Percentiles rank a stretch among this genome's conserved stretches.
phyloP scores from a whole-genome alignment of 768 basidiomycete genomes.

The Rubroboletus pulcherrimus region DNA sequence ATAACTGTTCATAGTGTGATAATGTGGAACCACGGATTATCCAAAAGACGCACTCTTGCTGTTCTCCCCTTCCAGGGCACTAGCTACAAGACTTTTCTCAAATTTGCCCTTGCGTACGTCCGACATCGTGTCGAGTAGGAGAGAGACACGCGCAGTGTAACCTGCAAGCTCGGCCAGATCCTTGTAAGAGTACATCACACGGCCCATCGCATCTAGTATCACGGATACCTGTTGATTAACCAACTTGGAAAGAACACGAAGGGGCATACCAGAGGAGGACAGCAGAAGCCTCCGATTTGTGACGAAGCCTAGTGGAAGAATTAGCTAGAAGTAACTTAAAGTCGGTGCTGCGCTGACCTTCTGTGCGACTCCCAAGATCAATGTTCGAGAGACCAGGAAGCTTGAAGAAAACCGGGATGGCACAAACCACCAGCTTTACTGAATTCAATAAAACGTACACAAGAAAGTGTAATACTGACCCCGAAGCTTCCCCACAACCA shows the following conservation, averaged over 20 bases:
- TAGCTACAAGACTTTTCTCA: conserved; percentile 82
- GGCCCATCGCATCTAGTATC: conserved; percentile 79
- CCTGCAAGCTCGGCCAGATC: conserved; percentile 94
- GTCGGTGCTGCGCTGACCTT: conserved; percentile 48
- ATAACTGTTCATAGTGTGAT: conserved; percentile 53
- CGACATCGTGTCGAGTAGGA: conserved; percentile 85
- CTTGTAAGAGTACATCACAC: conserved; percentile 97
- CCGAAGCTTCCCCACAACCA: conserved; percentile 97
- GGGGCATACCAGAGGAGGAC: conserved; percentile 70
- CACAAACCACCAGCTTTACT: conserved; percentile 74
- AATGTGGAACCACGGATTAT: not conserved
- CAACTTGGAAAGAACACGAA: conserved; percentile 1
- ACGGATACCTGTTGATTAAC: not conserved
- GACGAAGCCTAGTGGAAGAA: conserved; percentile 67
- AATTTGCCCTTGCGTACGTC: conserved; percentile 83
- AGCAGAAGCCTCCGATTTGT: conserved; percentile 90
- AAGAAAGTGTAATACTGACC: conserved; percentile 40
- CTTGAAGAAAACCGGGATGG: conserved; percentile 90
- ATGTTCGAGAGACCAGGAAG: conserved; percentile 61
- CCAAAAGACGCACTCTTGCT: conserved; percentile 54
- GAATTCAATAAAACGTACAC: conserved; percentile 8
- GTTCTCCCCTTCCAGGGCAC: conserved; percentile 68
- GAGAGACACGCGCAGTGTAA: conserved; percentile 88
- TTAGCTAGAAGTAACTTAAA: not conserved
- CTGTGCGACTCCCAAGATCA: conserved; percentile 86